Percentiles rank a stretch among this genome's conserved stretches.
These are phyloP conservation scores for Kondoa subrosea DNA, from an alignment of 768 basidiomycete genomes.

Conservation along the genomic window DNA sequence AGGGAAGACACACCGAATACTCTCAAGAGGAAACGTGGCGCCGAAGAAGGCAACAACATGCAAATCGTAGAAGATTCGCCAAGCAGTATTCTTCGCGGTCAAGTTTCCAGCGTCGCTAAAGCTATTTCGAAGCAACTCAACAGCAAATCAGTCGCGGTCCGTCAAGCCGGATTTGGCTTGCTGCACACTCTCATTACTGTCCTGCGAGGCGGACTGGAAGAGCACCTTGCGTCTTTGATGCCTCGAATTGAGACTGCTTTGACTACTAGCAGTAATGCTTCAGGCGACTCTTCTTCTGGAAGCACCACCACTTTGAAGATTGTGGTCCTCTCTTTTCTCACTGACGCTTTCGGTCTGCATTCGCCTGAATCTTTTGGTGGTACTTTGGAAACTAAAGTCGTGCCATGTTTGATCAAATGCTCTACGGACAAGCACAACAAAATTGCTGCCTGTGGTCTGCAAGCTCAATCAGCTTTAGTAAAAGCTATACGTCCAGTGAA, in stretches of 20 bases:
- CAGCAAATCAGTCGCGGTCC: slow-evolving; percentile 56
- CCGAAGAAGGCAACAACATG: slow-evolving; percentile 32
- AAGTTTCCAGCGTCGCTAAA: slow-evolving; percentile 63
- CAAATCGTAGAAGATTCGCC: slow-evolving; percentile 36
- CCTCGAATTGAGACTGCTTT: slow-evolving; percentile 30
- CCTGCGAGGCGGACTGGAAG: slow-evolving; percentile 63
- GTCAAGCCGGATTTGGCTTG: slow-evolving; percentile 72
- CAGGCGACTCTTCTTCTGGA: slow-evolving; percentile 33
- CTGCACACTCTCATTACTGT: slow-evolving; percentile 59
- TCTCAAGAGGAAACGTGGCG: slow-evolving; percentile 37
- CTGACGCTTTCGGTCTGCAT: slow-evolving; percentile 64
- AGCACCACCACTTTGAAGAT: slow-evolving; percentile 68
- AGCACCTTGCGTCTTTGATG: slow-evolving; percentile 48
- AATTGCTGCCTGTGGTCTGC: slow-evolving; percentile 72
- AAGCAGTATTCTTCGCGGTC: slow-evolving; percentile 50
- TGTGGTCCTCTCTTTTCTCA: slow-evolving; percentile 67
- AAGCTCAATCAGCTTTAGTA: slow-evolving; percentile 65
- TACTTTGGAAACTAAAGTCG: slow-evolving; percentile 46
- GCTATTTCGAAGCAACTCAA: slow-evolving; percentile 71
- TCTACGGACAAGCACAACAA: slow-evolving; percentile 72
- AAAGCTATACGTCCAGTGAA: slow-evolving; percentile 56
- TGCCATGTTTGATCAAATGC: slow-evolving; percentile 56
- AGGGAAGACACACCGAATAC: not conserved
- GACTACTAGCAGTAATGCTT: slow-evolving; percentile 26
- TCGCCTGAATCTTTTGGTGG: slow-evolving; percentile 42